These are phyloP conservation scores for Galerina sulciceps DNA, from an alignment of 768 basidiomycete species.

Conservation along the genomic window DNA sequence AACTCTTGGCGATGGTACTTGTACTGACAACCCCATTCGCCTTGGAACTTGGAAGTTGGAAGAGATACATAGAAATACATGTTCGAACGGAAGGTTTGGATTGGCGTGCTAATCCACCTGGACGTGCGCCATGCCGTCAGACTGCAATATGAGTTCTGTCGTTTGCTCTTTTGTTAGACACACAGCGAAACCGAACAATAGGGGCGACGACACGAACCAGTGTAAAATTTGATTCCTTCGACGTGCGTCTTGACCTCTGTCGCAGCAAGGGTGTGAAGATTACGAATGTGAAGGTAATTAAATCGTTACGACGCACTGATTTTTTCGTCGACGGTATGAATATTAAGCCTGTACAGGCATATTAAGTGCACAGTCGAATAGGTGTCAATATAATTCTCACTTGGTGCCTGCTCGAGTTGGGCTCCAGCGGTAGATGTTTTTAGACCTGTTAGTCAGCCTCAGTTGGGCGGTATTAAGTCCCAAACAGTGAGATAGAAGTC, in stretches of 20 bases:
- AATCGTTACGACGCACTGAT: slow-evolving; percentile 22
- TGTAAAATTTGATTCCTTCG: slow-evolving; percentile 33
- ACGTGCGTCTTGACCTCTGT: slow-evolving; percentile 30
- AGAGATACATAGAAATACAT: not conserved
- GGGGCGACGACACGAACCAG: slow-evolving; percentile 18
- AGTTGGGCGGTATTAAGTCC: not conserved
- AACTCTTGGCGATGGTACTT: no score
- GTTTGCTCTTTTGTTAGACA: not conserved
- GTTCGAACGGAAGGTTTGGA: not conserved
- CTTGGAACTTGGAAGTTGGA: not conserved
- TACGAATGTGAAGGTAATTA: not conserved
- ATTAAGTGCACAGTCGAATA: not conserved
- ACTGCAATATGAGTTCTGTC: slow-evolving; percentile 13
- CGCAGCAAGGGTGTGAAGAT: not conserved
- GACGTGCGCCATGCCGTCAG: not conserved
- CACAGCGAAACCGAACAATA: not conserved
- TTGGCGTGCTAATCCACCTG: not conserved
- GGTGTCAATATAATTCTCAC: slow-evolving; percentile 9
- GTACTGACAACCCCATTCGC: no score
- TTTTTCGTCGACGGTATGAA: slow-evolving; percentile 34
- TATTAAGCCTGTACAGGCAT: slow-evolving; percentile 23
- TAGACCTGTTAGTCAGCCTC: slow-evolving; percentile 14
- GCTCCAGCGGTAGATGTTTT: slow-evolving; percentile 36
- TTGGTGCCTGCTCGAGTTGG: slow-evolving; percentile 29
- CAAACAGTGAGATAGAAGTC: not conserved